These are phyloP conservation scores for Oldenlandia corymbosa DNA, from an alignment of 257 asterid genomes.

Conservation along the genomic window DNA sequence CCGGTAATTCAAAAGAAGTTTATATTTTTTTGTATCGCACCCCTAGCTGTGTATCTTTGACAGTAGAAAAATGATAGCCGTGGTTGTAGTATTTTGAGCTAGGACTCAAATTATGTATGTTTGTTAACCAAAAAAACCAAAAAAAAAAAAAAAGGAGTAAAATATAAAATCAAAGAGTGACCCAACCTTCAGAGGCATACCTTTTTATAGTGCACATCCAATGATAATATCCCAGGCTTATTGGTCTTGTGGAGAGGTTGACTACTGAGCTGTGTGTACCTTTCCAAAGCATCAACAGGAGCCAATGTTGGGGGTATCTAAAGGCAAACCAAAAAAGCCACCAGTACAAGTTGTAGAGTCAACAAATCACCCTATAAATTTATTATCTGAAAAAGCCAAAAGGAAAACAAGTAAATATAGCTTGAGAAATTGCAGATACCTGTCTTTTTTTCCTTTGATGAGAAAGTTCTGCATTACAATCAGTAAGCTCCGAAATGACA, in stretches of 20 bases:
- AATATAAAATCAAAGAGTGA: not conserved
- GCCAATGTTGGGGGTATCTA: constrained; percentile 82
- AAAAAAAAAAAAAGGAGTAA: not conserved
- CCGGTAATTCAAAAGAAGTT: too few relatives aligned
- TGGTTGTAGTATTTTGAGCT: too few relatives aligned
- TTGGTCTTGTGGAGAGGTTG: constrained; percentile 92
- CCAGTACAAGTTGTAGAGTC: constrained; percentile 1
- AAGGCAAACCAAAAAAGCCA: not conserved
- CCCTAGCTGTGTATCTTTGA: too few relatives aligned
- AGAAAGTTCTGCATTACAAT: constrained; percentile 79
- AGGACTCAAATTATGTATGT: too few relatives aligned
- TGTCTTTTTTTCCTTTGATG: constrained; percentile 87
- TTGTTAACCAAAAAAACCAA: too few relatives aligned
- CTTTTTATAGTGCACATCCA: constrained; percentile 77
- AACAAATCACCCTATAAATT: not conserved
- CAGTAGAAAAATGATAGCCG: too few relatives aligned
- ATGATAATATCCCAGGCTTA: constrained; percentile 87
- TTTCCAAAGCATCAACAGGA: constrained; percentile 66
- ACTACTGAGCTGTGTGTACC: constrained; percentile 81
- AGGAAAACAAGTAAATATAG: not conserved
- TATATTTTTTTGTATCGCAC: too few relatives aligned
- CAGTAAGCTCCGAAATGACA: constrained; percentile 78
- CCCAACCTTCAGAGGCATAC: constrained; percentile 29
- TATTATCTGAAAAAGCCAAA: not conserved
- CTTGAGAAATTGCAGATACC: constrained; percentile 36